A percentile compares a stretch with the other conserved stretches of the same genome.
phyloP scores from a whole-genome alignment of 805 yeast genomes.

The Tetrapisispora nanseiensis region DNA sequence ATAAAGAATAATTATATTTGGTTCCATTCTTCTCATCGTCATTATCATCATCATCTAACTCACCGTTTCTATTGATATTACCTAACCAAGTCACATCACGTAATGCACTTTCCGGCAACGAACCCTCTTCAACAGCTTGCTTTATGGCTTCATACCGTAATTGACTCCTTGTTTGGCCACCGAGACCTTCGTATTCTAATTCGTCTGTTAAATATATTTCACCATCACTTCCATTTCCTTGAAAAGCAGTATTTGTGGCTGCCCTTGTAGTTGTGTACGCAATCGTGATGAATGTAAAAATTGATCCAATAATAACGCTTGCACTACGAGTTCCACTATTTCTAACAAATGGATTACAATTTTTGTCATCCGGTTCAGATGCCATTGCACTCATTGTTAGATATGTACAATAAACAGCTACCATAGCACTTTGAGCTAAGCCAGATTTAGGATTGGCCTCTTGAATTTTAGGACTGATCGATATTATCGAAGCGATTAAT shows the following conservation, averaged over 20 bases:
- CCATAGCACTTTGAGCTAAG: conserved; percentile 93
- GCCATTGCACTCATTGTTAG: conserved; percentile 86
- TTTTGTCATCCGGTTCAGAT: conserved; percentile 89
- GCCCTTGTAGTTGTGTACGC: conserved; percentile 97
- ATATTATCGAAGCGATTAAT: conserved; percentile 53
- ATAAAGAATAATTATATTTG: conserved; percentile 75
- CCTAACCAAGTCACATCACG: conserved; percentile 57
- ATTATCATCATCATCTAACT: conserved; percentile 25
- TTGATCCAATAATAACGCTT: conserved; percentile 79
- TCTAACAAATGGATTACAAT: conserved; percentile 86
- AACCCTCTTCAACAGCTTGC: conserved; percentile 94
- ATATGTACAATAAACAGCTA: conserved; percentile 85
- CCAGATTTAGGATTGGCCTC: conserved; percentile 94
- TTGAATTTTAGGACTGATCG: conserved; percentile 76
- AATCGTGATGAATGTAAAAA: conserved; percentile 88
- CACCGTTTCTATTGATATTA: conserved; percentile 10
- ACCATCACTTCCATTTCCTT: conserved; percentile 34
- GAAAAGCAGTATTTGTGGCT: conserved; percentile 68
- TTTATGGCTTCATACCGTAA: conserved; percentile 80
- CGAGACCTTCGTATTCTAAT: conserved; percentile 36
- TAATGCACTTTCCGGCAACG: conserved; percentile 86
- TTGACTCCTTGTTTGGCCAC: conserved; percentile 42
- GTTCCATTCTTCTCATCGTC: conserved; percentile 58
- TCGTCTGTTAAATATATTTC: conserved; percentile 25
- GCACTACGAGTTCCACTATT: conserved; percentile 85